Base-by-base conservation (phyloP, 208 protist species). In the Acanthamoeba triangularis region DNA sequence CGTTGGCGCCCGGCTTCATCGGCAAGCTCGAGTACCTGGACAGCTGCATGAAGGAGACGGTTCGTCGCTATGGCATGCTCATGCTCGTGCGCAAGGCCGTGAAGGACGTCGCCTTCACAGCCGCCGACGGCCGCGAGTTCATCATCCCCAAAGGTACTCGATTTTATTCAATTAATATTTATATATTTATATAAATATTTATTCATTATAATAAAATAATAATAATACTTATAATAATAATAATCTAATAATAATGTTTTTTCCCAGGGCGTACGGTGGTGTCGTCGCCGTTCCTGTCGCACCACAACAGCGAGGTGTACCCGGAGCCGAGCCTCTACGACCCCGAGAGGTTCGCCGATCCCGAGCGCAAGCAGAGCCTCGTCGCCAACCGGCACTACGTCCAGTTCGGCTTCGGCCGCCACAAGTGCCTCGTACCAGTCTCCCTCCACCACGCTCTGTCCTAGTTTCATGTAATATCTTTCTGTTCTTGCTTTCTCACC, bases 261-360 rank as follows among this genome's bases (percentile, higher is more conserved):
- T n/a, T n/a, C n/a, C n/a, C n/a, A 85, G 76, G 78, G 2, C 41
- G 47, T 10, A 87, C 49, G 30, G 78, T 87, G 47, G 52, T 35
- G 28, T 63, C 8, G 2, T 93, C 87, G 52, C 87, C 87, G 28
- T 44, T 78, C n/a, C 56, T 93, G n/a, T n/a, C 87, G 44, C 87
- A 93, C 59, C 28, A 67, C 87, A 49, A 67, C 30, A n/a, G 18
- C 28, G 87, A 69, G 41, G 35, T 74, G 20, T 93, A 93, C 23
- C 52, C 87, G 4, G 41, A 93, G 25, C 87, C 87, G 41, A 25
- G 44, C 35, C 20, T 23, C 41, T 93, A 56, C 61, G 87, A 93
- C 61, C 87, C 87, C 18, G 87, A 93, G n/a, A 10, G 87, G 11
- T 93, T 41, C 37, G n/a, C 59, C n/a, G 87, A 93, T 14, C 87